Percentiles rank a stretch among this genome's conserved stretches.
These are phyloP conservation scores for Hammondia hammondi DNA, from an alignment of 169 alveolate species.

Conservation along the genomic window DNA sequence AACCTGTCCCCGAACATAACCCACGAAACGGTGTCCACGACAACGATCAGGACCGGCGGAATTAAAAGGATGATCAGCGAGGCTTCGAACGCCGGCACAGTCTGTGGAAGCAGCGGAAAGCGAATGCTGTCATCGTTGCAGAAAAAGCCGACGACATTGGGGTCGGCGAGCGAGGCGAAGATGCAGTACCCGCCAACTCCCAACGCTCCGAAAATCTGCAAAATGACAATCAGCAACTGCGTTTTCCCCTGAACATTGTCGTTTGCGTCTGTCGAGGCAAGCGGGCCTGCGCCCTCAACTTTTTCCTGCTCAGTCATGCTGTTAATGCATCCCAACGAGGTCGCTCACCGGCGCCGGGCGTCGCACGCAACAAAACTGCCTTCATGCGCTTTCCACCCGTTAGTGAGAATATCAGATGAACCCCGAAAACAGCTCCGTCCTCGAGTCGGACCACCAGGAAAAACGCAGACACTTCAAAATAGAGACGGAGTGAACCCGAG, in stretches of 20 bases:
- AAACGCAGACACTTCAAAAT: no score
- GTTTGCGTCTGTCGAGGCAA: background rate
- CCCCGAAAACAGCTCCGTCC: no score
- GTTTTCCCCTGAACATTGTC: background rate
- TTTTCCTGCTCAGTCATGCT: no score
- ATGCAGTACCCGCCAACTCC: slow-evolving; percentile 42
- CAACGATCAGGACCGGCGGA: slow-evolving; percentile 6
- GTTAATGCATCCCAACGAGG: no score
- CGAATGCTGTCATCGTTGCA: slow-evolving; percentile 67
- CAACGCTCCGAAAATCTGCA: slow-evolving; percentile 38
- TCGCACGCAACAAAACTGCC: no score
- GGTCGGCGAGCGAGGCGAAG: slow-evolving; percentile 44
- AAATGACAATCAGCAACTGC: background rate
- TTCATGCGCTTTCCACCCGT: no score
- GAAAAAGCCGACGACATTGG: slow-evolving; percentile 48
- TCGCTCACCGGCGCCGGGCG: no score
- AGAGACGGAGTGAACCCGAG: no score
- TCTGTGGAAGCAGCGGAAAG: slow-evolving; percentile 57
- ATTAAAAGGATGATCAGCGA: slow-evolving; percentile 38
- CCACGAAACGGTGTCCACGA: slow-evolving; percentile 32
- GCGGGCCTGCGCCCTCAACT: background rate
- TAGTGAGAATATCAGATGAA: no score
- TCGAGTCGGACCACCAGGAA: no score
- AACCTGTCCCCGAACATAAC: slow-evolving; percentile 13
- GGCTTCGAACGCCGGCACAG: slow-evolving; percentile 60